Conservation (phyloP, 108 stramenopile species). For the Skeletonema costatum region DNA sequence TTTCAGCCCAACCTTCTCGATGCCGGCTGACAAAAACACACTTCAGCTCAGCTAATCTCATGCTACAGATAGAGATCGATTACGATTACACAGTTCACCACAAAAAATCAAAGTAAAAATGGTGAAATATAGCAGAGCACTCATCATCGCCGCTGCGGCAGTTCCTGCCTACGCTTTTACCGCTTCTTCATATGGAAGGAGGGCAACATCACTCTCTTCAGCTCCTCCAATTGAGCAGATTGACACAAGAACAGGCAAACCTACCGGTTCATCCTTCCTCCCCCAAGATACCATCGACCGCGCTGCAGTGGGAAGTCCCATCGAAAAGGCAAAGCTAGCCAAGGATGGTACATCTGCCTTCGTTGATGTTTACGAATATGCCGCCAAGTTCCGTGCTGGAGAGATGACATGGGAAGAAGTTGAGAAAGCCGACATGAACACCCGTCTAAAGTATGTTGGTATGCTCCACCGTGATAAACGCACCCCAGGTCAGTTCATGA, state of each 20-base stretch:
- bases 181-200: background rate
- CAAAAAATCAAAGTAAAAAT: background rate
- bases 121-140: background rate
- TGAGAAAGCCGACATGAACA: slow-evolving; percentile 83
- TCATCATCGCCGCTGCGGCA: background rate
- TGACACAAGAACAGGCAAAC: slow-evolving; percentile 56
- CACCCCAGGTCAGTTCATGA: slow-evolving; percentile 96
- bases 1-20: no score
- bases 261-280: slow-evolving; percentile 80
- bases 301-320: slow-evolving; percentile 63
- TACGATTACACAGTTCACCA: background rate
- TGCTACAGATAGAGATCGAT: background rate
- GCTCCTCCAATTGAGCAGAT: slow-evolving; percentile 11
- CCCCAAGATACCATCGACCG: slow-evolving; percentile 73
- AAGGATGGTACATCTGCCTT: slow-evolving; percentile 86
- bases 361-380: slow-evolving; percentile 88
- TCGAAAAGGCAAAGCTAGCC: slow-evolving; percentile 81
- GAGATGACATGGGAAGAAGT: slow-evolving; percentile 91
- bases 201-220: background rate
- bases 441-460: slow-evolving; percentile 91
- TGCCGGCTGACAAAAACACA: no score
- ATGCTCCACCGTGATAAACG: slow-evolving; percentile 92
- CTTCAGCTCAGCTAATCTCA: background rate
- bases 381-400: slow-evolving; percentile 78
- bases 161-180: background rate